A percentile compares a stretch with the other conserved stretches of the same genome.
Evolutionary conservation across 306 rosid genomes (phyloP).

Genomic region (Calophaca sinica): DNA sequence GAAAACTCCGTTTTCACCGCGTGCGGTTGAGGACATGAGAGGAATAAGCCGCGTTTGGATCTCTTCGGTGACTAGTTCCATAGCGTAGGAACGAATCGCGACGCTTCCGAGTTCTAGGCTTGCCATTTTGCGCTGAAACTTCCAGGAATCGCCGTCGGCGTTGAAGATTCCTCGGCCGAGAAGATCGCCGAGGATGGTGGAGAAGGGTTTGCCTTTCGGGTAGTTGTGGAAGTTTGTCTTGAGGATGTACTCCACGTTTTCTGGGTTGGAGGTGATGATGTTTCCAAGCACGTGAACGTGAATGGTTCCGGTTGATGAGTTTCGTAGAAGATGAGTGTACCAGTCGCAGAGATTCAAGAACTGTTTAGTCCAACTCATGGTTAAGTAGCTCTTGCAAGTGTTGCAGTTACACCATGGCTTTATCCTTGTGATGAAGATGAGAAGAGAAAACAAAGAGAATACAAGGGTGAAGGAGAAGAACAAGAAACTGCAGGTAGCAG

Average conservation of each 20-base stretch:
- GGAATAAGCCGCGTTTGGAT: conserved; percentile 64
- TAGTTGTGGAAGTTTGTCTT: conserved; percentile 76
- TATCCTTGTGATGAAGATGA: conserved; percentile 62
- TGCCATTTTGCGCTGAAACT: conserved; percentile 84
- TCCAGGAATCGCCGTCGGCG: conserved; percentile 77
- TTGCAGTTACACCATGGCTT: conserved; percentile 84
- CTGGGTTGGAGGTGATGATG: conserved; percentile 72
- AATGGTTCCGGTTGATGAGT: conserved; percentile 65
- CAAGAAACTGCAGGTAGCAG: conserved; percentile 41
- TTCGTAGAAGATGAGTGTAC: conserved; percentile 73
- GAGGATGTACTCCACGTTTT: conserved; percentile 78
- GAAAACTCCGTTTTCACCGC: neutral
- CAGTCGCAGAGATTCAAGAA: conserved; percentile 74
- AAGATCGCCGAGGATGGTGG: conserved; percentile 83
- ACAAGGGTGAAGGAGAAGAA: conserved; percentile 73
- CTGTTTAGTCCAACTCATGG: conserved; percentile 49
- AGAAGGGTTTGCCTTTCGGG: conserved; percentile 82
- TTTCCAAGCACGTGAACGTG: conserved; percentile 72
- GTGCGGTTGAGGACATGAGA: conserved; percentile 10
- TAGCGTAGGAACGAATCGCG: conserved; percentile 67
- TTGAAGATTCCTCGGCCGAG: conserved; percentile 87
- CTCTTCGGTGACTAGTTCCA: conserved; percentile 55
- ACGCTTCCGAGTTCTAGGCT: conserved; percentile 76
- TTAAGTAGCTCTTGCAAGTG: conserved; percentile 59
- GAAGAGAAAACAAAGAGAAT: conserved; percentile 65